Percentiles rank a stretch among this genome's conserved stretches.
Conservation (phyloP, 352 stramenopile species). For the Pythium monospermum region DNA sequence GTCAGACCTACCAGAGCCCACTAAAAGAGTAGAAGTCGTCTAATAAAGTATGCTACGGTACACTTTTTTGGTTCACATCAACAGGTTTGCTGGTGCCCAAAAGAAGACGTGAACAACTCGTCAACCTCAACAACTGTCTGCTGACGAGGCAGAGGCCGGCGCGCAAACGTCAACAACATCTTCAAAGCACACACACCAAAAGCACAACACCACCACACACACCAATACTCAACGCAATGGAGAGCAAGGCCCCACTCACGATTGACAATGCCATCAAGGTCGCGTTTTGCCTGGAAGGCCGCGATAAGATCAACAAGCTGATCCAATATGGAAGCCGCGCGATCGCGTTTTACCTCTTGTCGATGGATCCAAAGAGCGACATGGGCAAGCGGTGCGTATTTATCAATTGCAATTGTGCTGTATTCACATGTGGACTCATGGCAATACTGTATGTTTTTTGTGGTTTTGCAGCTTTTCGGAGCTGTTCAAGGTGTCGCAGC, state of each 20-base stretch:
- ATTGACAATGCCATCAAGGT: constrained; percentile 58
- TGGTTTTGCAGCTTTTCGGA: constrained; percentile 34
- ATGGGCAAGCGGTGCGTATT: constrained; percentile 54
- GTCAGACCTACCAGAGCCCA: background rate
- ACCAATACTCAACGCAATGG: constrained; percentile 18
- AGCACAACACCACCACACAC: background rate
- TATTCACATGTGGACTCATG: too few species aligned
- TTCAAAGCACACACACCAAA: background rate
- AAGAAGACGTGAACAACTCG: constrained; percentile 15
- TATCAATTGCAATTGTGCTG: too few species aligned
- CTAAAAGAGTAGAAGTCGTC: constrained; percentile 2
- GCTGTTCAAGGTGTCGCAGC: constrained; percentile 78
- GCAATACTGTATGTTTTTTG: too few species aligned
- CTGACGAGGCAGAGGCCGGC: background rate
- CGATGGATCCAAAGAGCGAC: constrained; percentile 77
- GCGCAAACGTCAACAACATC: background rate
- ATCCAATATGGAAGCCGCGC: constrained; percentile 84
- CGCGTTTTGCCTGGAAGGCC: constrained; percentile 74
- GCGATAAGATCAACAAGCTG: constrained; percentile 88
- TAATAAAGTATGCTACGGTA: constrained; percentile 22
- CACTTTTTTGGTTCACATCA: constrained; percentile 35
- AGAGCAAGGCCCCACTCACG: constrained; percentile 54
- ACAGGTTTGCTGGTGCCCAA: constrained; percentile 17
- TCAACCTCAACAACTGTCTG: background rate
- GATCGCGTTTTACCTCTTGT: constrained; percentile 73